phyloP scores from a whole-genome alignment of 2,329 filamentous ascomycete genomes.

The Cladosporium velox region DNA sequence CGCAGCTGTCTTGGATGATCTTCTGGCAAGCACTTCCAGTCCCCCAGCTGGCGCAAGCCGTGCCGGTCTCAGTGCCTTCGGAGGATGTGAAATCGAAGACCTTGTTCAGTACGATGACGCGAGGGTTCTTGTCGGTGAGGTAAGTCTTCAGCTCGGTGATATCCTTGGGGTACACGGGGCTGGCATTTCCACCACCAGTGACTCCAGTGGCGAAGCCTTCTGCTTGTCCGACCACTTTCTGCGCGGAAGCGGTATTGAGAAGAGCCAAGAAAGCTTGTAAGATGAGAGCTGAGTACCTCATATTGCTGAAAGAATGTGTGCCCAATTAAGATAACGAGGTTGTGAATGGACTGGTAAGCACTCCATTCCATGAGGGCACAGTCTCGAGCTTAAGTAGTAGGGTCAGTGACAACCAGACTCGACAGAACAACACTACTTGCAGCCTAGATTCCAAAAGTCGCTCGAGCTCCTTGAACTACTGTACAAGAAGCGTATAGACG shows the following conservation, averaged over 20 bases:
- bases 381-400: neutral
- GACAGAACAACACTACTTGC: neutral
- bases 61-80: slow-evolving; percentile 40
- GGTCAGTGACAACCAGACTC: neutral
- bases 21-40: slow-evolving; percentile 42
- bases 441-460: too few species aligned
- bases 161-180: slow-evolving; percentile 21
- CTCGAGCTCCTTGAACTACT: neutral
- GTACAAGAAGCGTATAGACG: neutral
- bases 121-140: neutral
- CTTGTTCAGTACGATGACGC: neutral
- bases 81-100: slow-evolving; percentile 51
- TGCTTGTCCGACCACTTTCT: slow-evolving; percentile 36
- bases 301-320: neutral
- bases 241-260: neutral
- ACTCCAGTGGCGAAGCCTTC: slow-evolving; percentile 54
- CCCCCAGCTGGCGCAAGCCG: slow-evolving; percentile 62
- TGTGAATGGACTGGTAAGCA: neutral
- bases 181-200: slow-evolving; percentile 59
- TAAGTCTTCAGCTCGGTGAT: neutral
- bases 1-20: slow-evolving; percentile 60
- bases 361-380: neutral
- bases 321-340: neutral
- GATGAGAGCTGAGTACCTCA: neutral
- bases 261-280: neutral